Conservation (phyloP, 164 flowering plant species). For the Tinospora cordifolia region DNA sequence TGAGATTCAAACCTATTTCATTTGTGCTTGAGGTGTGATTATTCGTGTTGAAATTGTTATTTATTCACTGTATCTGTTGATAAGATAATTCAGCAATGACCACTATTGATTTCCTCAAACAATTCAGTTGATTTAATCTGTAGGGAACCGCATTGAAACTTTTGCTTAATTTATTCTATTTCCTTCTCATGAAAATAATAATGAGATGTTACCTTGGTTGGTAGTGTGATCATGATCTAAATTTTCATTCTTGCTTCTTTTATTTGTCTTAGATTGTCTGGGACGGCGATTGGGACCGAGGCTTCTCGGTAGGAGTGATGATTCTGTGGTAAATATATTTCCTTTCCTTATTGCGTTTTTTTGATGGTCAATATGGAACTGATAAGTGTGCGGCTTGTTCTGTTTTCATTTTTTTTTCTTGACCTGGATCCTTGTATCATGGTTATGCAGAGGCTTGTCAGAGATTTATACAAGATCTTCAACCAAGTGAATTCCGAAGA, state of each 20-base stretch:
- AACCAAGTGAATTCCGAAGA: slow-evolving; percentile 68
- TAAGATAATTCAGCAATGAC: not conserved
- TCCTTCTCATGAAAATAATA: not conserved
- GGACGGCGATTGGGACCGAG: slow-evolving; percentile 91
- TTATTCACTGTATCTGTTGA: not conserved
- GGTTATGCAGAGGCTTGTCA: slow-evolving; percentile 62
- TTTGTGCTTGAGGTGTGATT: not conserved
- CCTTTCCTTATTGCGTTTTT: slow-evolving; percentile 5
- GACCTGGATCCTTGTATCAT: slow-evolving; percentile 17
- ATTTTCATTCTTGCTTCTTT: not conserved
- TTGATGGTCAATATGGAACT: slow-evolving; percentile 27
- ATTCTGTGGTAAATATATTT: slow-evolving; percentile 58
- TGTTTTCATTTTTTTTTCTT: not conserved
- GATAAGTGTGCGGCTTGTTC: not conserved
- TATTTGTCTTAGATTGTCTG: slow-evolving; percentile 63
- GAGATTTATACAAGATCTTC: slow-evolving; percentile 69
- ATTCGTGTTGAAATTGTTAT: not conserved
- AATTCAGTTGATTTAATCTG: not conserved
- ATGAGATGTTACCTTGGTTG: not conserved
- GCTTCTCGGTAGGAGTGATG: slow-evolving; percentile 77
- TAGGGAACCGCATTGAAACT: not conserved
- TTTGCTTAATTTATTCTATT: not conserved
- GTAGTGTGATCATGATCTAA: not conserved
- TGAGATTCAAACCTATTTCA: not conserved
- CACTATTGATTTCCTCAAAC: not conserved